These are phyloP conservation scores for Aspergillus haitiensis DNA, from an alignment of 495 filamentous ascomycete species.

Conservation along the genomic window DNA sequence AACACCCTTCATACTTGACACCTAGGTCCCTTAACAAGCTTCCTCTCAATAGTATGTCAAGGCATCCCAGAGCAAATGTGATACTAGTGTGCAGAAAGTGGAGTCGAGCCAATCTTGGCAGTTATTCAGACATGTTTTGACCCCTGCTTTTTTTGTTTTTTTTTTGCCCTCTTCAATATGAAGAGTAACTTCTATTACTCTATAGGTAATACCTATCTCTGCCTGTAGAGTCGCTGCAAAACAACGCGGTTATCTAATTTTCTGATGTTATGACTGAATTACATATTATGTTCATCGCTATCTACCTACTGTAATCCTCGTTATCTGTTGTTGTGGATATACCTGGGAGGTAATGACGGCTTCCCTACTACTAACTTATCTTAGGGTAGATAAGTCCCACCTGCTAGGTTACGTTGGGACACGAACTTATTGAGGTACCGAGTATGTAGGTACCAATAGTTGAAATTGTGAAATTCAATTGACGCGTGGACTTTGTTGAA, in stretches of 20 bases:
- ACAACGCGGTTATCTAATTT: too few species aligned
- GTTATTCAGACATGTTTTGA: slow-evolving; percentile 16
- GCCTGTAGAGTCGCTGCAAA: too few species aligned
- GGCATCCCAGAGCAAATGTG: slow-evolving; percentile 18
- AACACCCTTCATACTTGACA: not conserved
- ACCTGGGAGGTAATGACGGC: too few species aligned
- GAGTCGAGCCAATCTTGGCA: slow-evolving; percentile 17
- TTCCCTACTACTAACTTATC: too few species aligned
- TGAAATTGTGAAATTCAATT: not conserved
- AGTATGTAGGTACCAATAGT: not conserved
- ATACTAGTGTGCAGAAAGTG: slow-evolving; percentile 28
- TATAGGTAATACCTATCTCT: too few species aligned
- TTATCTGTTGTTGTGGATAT: too few species aligned
- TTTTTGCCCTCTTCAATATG: not conserved
- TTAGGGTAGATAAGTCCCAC: too few species aligned
- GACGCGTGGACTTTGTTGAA: not conserved
- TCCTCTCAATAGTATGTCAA: slow-evolving; percentile 17
- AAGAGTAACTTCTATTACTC: too few species aligned
- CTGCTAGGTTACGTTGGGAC: too few species aligned
- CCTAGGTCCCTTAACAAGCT: slow-evolving; percentile 27
- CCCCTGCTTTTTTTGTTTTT: not conserved
- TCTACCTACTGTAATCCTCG: too few species aligned
- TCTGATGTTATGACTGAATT: too few species aligned
- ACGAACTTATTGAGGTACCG: not conserved
- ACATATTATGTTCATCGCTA: too few species aligned